Evolutionary conservation across 2,329 filamentous ascomycete species (phyloP), one percentile per base, ranked within the genome.

Genomic region (Neopestalotiopsis sp.): DNA sequence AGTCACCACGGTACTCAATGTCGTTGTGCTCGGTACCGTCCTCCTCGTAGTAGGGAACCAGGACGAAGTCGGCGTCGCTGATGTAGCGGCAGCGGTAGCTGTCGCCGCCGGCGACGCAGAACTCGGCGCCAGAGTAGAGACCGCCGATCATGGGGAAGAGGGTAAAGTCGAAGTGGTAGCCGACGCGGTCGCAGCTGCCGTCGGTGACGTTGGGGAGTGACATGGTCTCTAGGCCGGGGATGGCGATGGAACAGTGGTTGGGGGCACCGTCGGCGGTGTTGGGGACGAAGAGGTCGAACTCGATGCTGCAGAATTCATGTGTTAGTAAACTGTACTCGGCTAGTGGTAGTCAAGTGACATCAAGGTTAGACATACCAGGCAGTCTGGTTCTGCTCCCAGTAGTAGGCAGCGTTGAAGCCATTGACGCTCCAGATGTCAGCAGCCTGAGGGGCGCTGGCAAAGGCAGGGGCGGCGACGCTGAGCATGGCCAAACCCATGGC

Each of bases 131-230:
- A 20, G 24, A 28, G 24, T 30, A 30, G 20, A 34, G 7, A 17
- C 57, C 57, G 28, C 45, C 45, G 57, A 24, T n/a, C 13, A 24
- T 14, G 57, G 57, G 30, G 28, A 10, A 34, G 13, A 59, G 57
- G 17, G 24, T 24, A 12, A 59, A 59, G 57, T 59, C 57, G 20
- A 59, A 34, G 3, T 7, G 10, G 57, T 24, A 59, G 14, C 45
- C 45, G 45, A 53, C 45, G 14, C 45, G 14, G 17, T 59, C 57
- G 57, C 57, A 59, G 24, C 9, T n/a, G 13, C 6, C 13, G 10
- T 59, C n/a, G 30, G 57, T 59, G 57, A 59, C 30, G 57, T 59
- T 59, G 57, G 57, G 57, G 17, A 59, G 57, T 5, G 9, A 6
- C 4, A 59, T 14, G 30, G 24, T 24, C 24, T 30, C 57, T 5